phyloP scores from a whole-genome alignment of 1,284 basidiomycete species.

The Fomitiporia mediterranea region DNA sequence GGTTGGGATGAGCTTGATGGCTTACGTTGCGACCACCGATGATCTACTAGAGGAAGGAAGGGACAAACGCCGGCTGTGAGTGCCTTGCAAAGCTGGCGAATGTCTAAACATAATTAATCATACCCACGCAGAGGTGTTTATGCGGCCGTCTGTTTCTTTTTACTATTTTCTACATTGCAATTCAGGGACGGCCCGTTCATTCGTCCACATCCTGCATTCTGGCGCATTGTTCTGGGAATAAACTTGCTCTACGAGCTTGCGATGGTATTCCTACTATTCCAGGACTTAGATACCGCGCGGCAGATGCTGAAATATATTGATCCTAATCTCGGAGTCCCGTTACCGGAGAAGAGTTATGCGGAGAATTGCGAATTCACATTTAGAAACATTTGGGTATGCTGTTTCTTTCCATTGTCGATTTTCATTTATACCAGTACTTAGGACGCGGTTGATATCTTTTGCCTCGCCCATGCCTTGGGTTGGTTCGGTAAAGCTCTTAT shows the following conservation, averaged over 20 bases:
- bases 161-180: slow-evolving; percentile 78
- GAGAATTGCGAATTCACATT: slow-evolving; percentile 70
- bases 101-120: slow-evolving; percentile 3
- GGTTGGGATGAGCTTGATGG: slow-evolving; percentile 57
- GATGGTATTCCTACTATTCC: slow-evolving; percentile 78
- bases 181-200: slow-evolving; percentile 82
- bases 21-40: slow-evolving; percentile 74
- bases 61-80: slow-evolving; percentile 75
- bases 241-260: slow-evolving; percentile 78
- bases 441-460: slow-evolving; percentile 80
- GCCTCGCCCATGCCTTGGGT: slow-evolving; percentile 73
- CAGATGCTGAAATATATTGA: slow-evolving; percentile 75
- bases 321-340: slow-evolving; percentile 59
- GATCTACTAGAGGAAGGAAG: slow-evolving; percentile 74
- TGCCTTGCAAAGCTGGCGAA: slow-evolving; percentile 20
- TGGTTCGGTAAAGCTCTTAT: slow-evolving; percentile 88
- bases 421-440: slow-evolving; percentile 27
- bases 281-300: slow-evolving; percentile 74
- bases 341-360: slow-evolving; percentile 80
- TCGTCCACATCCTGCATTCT: slow-evolving; percentile 71
- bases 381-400: slow-evolving; percentile 60
- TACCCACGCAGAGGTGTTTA: slow-evolving; percentile 52
- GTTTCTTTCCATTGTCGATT: slow-evolving; percentile 10
- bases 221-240: slow-evolving; percentile 68
- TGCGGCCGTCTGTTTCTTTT: slow-evolving; percentile 63